Percentiles rank a stretch among this genome's conserved stretches.
Conservation (phyloP, 331 rosid genomes). For the Malus hybrid region DNA sequence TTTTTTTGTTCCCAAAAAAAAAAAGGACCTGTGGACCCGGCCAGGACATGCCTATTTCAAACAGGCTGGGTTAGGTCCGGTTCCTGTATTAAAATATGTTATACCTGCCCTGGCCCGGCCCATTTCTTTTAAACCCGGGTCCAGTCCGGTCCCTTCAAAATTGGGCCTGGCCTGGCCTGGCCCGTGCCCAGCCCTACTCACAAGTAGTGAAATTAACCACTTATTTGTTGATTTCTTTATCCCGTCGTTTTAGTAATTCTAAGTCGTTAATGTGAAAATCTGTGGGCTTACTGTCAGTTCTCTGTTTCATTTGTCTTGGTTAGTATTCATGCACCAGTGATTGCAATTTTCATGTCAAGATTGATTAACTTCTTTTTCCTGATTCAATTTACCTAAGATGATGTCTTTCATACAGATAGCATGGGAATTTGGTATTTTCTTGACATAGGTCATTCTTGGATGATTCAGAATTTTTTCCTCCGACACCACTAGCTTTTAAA, state of each 20-base stretch:
- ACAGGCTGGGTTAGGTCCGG: too few species aligned
- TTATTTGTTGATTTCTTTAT: neutral
- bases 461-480: neutral
- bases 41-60: too few species aligned
- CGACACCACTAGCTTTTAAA: constrained; percentile 25
- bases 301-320: neutral
- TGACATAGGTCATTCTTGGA: constrained; percentile 20
- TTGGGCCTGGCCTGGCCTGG: too few species aligned
- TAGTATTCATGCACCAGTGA: neutral
- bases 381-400: constrained; percentile 1
- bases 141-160: too few species aligned
- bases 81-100: too few species aligned
- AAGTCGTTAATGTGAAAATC: neutral
- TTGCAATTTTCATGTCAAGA: neutral
- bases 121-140: too few species aligned
- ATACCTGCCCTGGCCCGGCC: too few species aligned
- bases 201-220: neutral
- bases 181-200: too few species aligned
- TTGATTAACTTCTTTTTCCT: neutral
- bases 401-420: constrained; percentile 6
- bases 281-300: neutral
- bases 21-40: too few species aligned
- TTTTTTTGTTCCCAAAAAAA: too few species aligned
- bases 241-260: neutral
- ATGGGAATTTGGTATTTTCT: constrained; percentile 2